Conservation (phyloP, 768 basidiomycete species). For the Leccinum olivaceopallidum region DNA sequence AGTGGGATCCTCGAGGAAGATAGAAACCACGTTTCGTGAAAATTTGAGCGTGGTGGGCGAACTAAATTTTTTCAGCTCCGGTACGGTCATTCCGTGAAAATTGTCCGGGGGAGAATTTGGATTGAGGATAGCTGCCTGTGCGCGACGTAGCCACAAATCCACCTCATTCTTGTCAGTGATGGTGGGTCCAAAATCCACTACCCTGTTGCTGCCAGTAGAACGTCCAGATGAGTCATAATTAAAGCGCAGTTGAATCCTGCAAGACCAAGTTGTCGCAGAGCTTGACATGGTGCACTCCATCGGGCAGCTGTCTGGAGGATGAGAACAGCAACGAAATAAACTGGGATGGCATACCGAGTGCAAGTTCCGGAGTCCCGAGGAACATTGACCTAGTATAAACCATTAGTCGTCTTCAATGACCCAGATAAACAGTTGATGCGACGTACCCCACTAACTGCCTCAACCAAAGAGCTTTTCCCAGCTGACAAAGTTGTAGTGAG, state of each 20-base stretch:
- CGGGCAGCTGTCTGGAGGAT: slow-evolving; percentile 42
- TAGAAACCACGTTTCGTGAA: slow-evolving; percentile 51
- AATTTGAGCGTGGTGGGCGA: slow-evolving; percentile 36
- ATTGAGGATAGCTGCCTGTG: slow-evolving; percentile 46
- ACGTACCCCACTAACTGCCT: slow-evolving; percentile 57
- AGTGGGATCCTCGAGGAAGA: slow-evolving; percentile 45
- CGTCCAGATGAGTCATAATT: slow-evolving; percentile 34
- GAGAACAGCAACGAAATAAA: not conserved
- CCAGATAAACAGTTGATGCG: not conserved
- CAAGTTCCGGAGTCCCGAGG: slow-evolving; percentile 64
- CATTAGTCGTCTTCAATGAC: not conserved
- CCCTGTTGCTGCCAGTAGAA: slow-evolving; percentile 7
- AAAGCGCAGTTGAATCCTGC: slow-evolving; percentile 43
- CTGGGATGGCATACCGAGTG: slow-evolving; percentile 41
- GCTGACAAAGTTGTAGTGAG: slow-evolving; percentile 33
- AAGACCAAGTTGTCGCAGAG: slow-evolving; percentile 40
- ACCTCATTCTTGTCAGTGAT: slow-evolving; percentile 35
- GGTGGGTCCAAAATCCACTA: slow-evolving; percentile 30
- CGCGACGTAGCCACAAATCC: slow-evolving; percentile 46
- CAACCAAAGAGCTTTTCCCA: slow-evolving; percentile 61
- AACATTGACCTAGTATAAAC: slow-evolving; percentile 48
- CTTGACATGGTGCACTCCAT: slow-evolving; percentile 54
- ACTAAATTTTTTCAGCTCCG: slow-evolving; percentile 30
- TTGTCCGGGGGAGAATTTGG: slow-evolving; percentile 13
- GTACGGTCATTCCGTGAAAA: slow-evolving; percentile 25